Base-by-base conservation (phyloP, 441 rosid species). In the Adansonia gregorii region DNA sequence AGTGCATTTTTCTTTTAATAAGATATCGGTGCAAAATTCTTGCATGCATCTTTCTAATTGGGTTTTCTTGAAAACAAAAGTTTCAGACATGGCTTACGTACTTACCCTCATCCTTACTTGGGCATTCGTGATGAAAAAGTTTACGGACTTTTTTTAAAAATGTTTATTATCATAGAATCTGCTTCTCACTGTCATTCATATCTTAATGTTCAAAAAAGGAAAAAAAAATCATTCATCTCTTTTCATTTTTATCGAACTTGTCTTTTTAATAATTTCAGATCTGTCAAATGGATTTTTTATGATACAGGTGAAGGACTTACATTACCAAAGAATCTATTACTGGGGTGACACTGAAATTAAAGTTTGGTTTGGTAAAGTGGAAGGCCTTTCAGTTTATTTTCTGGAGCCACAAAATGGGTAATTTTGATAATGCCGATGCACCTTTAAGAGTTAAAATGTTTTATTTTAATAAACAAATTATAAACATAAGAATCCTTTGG, bases 341-440 rank as follows among this genome's bases (percentile, higher is more conserved):
- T 94, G 95, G 95, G 91, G 94, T 73, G 98, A 89, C 70, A 88
- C 94, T 48, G 99, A 96, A 82, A 88, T 94, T 81, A 93, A 94
- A 87, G 98, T 92, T 51, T 96, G 98, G 97, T 85, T 84, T 70
- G 99, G 98, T 73, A 94, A 92, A 75, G 99, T 94, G 76, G 99
- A 96, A 90, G 94, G 98, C 73, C 86, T 96, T 80, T 84, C 96
- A 19, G 99, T 93, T 81, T 93, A 94, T 88, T 93, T 96, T 83
- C 84, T 94, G 86, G 99, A 96, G 78, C 97, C 98, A 69, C 98
- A 90, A 69, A 96, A 94, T 75, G 94, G 98, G 99, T 96, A 86
- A 86, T 35, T 54, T 74, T 74, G 64, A 56, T 72, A 45, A 35
- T 82, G 59, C 46, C 79, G 6, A 69, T 76, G 15, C 64, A 76